Evolutionary conservation across 2,329 filamentous ascomycete species (phyloP).

Genomic region (Didymellaceae sp.): DNA sequence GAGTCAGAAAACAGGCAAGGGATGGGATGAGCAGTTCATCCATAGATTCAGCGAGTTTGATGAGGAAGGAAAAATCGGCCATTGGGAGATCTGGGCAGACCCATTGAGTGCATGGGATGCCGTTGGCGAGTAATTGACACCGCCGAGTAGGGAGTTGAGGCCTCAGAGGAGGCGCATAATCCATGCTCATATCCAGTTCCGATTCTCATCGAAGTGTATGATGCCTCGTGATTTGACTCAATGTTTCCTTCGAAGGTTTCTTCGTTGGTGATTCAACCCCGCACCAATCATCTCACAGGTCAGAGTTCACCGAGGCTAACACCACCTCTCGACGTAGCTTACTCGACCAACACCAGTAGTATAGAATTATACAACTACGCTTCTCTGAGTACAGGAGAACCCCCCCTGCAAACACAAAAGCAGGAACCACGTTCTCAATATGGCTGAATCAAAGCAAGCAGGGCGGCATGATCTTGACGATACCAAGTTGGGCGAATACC

Average conservation of each 20-base stretch:
- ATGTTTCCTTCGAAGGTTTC: no score
- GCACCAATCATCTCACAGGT: slow-evolving; percentile 13
- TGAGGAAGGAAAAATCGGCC: slow-evolving; percentile 47
- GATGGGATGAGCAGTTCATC: slow-evolving; percentile 52
- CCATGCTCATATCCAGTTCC: no score
- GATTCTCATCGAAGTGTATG: no score
- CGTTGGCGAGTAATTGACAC: slow-evolving; percentile 38
- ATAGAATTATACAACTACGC: neutral
- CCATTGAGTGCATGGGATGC: slow-evolving; percentile 53
- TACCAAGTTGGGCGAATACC: slow-evolving; percentile 36
- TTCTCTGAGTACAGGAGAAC: no score
- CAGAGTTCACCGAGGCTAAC: slow-evolving; percentile 17
- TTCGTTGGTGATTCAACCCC: slow-evolving; percentile 9
- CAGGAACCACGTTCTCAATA: neutral
- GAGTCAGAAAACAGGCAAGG: slow-evolving; percentile 49
- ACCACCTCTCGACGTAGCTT: slow-evolving; percentile 13
- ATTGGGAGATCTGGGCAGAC: slow-evolving; percentile 56
- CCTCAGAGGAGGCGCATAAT: no score
- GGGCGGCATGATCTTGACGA: slow-evolving; percentile 41
- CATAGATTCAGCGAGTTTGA: slow-evolving; percentile 52
- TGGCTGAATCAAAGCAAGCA: slow-evolving; percentile 21
- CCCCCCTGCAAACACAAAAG: no score
- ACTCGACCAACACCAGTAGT: slow-evolving; percentile 9
- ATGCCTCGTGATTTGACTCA: no score
- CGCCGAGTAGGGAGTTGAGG: no score